Base-by-base conservation (phyloP, 2,329 filamentous ascomycete genomes). In the Emydomyces testavorans region DNA sequence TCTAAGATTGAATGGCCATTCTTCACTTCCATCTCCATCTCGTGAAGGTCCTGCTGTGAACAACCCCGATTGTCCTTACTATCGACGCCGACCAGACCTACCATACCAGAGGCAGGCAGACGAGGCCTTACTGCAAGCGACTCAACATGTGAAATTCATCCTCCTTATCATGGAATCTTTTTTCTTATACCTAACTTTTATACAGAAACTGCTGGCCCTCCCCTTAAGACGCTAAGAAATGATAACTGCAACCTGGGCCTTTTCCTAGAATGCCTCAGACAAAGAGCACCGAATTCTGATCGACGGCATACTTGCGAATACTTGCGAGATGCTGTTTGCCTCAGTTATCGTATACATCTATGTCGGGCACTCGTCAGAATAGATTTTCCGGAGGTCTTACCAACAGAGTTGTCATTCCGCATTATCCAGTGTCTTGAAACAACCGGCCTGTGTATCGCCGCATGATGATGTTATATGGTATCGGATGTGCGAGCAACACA, bases 381-480 rank as follows among this genome's bases (percentile, higher is more conserved):
- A 41, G 20, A 41, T 26, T 41, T 41, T 13, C 11, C 24, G 13
- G 38, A n/a, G 11, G 38, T 20, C 11, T 26, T 41, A 18, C 38
- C 38, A 4, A 6, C 38, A 4, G 38, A 41, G 38, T 18, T 41
- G 6, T 41, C 38, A 11, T 41, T 23, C 38, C 38, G 21, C 38
- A 41, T 41, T 18, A n/a, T 41, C 26, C 38, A 41, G 26, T 41
- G 24, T 41, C 38, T 41, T 4, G 38, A 41, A 8, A 24, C 38
- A 4, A 41, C 38, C 21, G 24, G 15, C n/a, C 38, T 41, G 24
- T 41, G 38, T 24, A 41, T n/a, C 4, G 38, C 24, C n/a, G 38
- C 38, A 96, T 59, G 90, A 95, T 61, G 90, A 98, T 64, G 83
- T 94, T 6, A 90, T 98, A 3, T 98, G 92, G 92, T 85, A 95